phyloP scores from a whole-genome alignment of 345 rosid species.

The Laguncularia racemosa region DNA sequence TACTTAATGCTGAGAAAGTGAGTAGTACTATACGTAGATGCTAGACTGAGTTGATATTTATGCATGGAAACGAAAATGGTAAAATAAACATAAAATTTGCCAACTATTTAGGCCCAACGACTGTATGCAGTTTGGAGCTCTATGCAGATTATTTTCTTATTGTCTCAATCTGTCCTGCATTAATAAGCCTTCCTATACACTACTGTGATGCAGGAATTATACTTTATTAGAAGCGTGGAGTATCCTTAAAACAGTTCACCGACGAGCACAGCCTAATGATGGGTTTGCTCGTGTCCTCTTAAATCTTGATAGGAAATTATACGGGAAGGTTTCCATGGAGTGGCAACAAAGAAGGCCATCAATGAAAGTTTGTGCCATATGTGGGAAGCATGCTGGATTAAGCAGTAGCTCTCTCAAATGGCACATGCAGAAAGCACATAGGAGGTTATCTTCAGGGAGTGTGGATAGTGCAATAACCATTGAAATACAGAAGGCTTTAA shows the following conservation, averaged over 20 bases:
- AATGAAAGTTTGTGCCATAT: constrained; percentile 87
- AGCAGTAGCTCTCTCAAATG: constrained; percentile 93
- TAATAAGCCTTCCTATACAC: too few relatives aligned
- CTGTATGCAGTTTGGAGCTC: too few relatives aligned
- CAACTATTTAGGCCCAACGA: too few relatives aligned
- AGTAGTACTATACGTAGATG: constrained; percentile 17
- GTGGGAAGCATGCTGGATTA: constrained; percentile 91
- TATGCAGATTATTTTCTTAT: background rate
- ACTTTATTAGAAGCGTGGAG: constrained; percentile 80
- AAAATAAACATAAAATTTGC: too few relatives aligned
- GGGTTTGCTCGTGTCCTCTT: constrained; percentile 72
- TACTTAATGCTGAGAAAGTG: constrained; percentile 90
- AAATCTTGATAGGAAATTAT: constrained; percentile 58
- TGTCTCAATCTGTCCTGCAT: background rate
- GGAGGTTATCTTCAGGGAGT: constrained; percentile 82
- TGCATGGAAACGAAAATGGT: background rate
- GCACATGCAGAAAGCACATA: constrained; percentile 86
- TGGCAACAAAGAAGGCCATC: constrained; percentile 85
- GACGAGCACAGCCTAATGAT: constrained; percentile 95
- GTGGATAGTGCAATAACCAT: constrained; percentile 99
- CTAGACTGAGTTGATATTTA: background rate
- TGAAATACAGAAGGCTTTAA: constrained; percentile 92
- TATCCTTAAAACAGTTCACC: constrained; percentile 66
- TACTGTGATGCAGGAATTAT: constrained; percentile 38
- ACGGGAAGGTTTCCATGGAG: constrained; percentile 87